Evolutionary conservation across 371 early-diverging fungal genomes (phyloP).

Genomic region (Sanchytrium tribonematis): DNA sequence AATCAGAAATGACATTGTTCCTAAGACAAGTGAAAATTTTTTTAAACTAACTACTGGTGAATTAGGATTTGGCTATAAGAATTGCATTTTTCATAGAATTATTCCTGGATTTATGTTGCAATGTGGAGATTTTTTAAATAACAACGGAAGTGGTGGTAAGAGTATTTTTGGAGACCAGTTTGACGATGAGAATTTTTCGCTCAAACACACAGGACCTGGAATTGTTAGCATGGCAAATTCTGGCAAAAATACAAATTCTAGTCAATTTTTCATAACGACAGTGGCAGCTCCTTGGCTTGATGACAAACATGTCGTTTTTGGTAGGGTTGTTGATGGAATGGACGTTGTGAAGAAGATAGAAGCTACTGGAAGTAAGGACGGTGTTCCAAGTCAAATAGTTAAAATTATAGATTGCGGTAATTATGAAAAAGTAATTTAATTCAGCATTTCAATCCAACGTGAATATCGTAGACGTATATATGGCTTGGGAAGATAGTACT

Average conservation of each 20-base stretch:
- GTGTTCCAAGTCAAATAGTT: too few species aligned
- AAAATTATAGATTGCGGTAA: slow-evolving; percentile 1
- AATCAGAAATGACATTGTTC: slow-evolving; percentile 38
- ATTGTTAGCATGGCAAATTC: slow-evolving; percentile 60
- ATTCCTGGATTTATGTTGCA: slow-evolving; percentile 65
- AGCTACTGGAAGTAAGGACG: not conserved
- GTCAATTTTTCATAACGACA: slow-evolving; percentile 19
- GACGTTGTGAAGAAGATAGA: slow-evolving; percentile 9
- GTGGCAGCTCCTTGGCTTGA: slow-evolving; percentile 9
- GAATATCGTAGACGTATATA: too few species aligned
- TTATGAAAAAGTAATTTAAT: not conserved
- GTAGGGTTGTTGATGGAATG: slow-evolving; percentile 10
- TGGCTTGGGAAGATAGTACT: not conserved
- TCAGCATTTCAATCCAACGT: not conserved
- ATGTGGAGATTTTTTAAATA: slow-evolving; percentile 82
- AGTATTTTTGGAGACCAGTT: too few species aligned
- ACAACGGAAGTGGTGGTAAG: too few species aligned
- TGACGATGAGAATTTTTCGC: slow-evolving; percentile 47
- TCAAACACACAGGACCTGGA: slow-evolving; percentile 46
- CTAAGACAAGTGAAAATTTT: slow-evolving; percentile 40
- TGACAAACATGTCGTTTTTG: slow-evolving; percentile 20
- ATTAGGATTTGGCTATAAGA: too few species aligned
- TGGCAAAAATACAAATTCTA: slow-evolving; percentile 34
- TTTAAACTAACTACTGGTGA: too few species aligned
- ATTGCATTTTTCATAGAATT: slow-evolving; percentile 58